These are phyloP conservation scores for Geosmithia morbida DNA, from an alignment of 2,329 filamentous ascomycete genomes.

Conservation along the genomic window DNA sequence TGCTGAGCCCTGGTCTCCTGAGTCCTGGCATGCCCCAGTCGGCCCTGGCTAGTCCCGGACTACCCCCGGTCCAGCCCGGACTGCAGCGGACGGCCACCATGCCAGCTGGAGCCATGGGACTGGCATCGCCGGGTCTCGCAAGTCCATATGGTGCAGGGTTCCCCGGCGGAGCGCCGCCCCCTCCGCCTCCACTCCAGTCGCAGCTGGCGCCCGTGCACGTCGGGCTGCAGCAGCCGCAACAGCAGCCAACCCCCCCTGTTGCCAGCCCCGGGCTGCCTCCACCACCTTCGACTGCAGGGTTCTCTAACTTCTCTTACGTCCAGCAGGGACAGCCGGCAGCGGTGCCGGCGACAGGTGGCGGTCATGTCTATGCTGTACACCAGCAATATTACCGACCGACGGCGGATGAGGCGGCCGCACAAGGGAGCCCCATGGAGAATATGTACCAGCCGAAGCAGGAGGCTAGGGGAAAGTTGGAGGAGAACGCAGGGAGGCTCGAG, in stretches of 20 bases:
- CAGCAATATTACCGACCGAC: slow-evolving; percentile 57
- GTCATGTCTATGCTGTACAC: slow-evolving; percentile 43
- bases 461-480: slow-evolving; percentile 40
- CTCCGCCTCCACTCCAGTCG: slow-evolving; percentile 19
- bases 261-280: slow-evolving; percentile 21
- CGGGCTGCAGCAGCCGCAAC: slow-evolving; percentile 2
- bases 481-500: slow-evolving; percentile 52
- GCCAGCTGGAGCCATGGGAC: slow-evolving; percentile 19
- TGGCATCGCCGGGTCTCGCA: slow-evolving; percentile 27
- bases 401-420: slow-evolving; percentile 36
- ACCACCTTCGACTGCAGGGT: slow-evolving; percentile 35
- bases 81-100: slow-evolving; percentile 34
- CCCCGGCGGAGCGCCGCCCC: slow-evolving; percentile 28
- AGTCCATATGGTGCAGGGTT: slow-evolving; percentile 17
- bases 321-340: slow-evolving; percentile 10
- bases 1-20: slow-evolving; percentile 20
- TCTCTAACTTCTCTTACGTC: slow-evolving; percentile 35
- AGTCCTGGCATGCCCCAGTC: slow-evolving; percentile 26
- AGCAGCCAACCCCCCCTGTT: slow-evolving; percentile 12
- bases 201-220: slow-evolving; percentile 1
- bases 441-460: slow-evolving; percentile 28
- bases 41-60: slow-evolving; percentile 17
- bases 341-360: slow-evolving; percentile 10
- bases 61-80: slow-evolving; percentile 23
- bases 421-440: slow-evolving; percentile 13